Evolutionary conservation across 2,329 filamentous ascomycete genomes (phyloP).

Genomic region (Emergomyces orientalis): DNA sequence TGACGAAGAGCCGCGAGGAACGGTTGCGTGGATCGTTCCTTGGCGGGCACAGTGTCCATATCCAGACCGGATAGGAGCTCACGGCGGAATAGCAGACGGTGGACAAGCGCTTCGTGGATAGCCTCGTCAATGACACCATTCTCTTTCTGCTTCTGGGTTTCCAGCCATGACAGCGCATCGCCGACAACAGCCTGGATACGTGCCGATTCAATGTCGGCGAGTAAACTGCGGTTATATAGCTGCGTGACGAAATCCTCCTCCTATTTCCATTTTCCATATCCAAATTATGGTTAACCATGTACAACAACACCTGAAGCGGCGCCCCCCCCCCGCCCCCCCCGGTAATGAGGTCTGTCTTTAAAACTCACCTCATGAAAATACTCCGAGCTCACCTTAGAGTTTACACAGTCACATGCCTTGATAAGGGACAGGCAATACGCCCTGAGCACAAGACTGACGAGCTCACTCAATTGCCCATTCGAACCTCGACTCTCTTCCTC

Average conservation of each 20-base stretch:
- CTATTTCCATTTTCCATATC: conserved; percentile 34
- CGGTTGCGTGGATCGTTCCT: conserved; percentile 23
- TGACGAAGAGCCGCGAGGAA: conserved; percentile 30
- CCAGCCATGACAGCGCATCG: conserved; percentile 47
- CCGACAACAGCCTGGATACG: conserved; percentile 49
- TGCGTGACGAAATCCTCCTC: conserved; percentile 97
- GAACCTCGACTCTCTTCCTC: conserved; percentile 15
- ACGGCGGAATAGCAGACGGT: conserved; percentile 58
- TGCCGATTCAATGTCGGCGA: conserved; percentile 53
- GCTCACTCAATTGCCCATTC: conserved; percentile 21
- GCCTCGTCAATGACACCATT: conserved; percentile 26
- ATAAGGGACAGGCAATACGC: conserved; percentile 80
- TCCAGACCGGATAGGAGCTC: conserved; percentile 36
- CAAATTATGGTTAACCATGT: not conserved
- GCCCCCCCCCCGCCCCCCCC: not conserved
- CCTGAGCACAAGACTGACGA: conserved; percentile 57
- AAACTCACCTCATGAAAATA: conserved; percentile 73
- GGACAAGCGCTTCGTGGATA: conserved; percentile 48
- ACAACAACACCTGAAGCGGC: not conserved
- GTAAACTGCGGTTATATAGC: conserved; percentile 70
- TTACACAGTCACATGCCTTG: conserved; percentile 72
- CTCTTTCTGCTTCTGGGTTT: conserved; percentile 20
- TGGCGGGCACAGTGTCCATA: conserved; percentile 25
- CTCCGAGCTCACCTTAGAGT: conserved; percentile 66
- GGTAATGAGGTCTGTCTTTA: conserved; percentile 2